Base-by-base conservation (phyloP, 495 filamentous ascomycete genomes). In the Aspergillus taichungensis region DNA sequence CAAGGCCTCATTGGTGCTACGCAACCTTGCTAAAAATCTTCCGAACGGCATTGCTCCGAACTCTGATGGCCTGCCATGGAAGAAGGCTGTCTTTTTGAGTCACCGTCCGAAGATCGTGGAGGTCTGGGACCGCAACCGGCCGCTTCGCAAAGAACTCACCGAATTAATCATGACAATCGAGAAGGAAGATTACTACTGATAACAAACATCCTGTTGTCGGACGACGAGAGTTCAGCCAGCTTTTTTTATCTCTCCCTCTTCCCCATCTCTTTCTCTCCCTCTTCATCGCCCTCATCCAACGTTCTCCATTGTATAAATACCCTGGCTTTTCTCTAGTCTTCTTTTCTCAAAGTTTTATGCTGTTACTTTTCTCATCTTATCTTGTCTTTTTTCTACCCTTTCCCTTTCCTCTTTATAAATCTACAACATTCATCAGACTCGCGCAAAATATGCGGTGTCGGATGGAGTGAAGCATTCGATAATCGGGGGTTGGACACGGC, bases 21-120 rank as follows among this genome's bases (percentile, higher is more conserved):
- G 92, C 30, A 99, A 97, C 56, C 76, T 99, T 18, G 87, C 88
- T 3, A 74, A 84, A 13, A 84, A 89, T 40, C 70, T 88, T 0
- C 75, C 81, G 0, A 65, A 53, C 35, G 59, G 67, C 3, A 55
- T 57, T 9, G 60, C 62, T 0, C 54, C 63, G 0, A 55, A 56
- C 33, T 59, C 61, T 28, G 52, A 66, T 12, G 53, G 55, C 3
- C 55, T 69, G 30, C 57, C 66, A 3, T 71, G 62, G 63, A 71
- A 70, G 51, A 68, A 66, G 46, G 59, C 64, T 2, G 62, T 62
- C 35, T 71, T 73, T 45, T 37, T 66, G 5, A 65, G 61, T 40
- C 66, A 67, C 31, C 66, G 66, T 9, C 52, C 63, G 2, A 67
- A 65, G 51, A 68, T 73, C n/a, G 49, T 69, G 13, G 63, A 70